Percentiles rank a stretch among this genome's conserved stretches.
Evolutionary conservation across 306 rosid genomes (phyloP).

Genomic region (Abrus precatorius): DNA sequence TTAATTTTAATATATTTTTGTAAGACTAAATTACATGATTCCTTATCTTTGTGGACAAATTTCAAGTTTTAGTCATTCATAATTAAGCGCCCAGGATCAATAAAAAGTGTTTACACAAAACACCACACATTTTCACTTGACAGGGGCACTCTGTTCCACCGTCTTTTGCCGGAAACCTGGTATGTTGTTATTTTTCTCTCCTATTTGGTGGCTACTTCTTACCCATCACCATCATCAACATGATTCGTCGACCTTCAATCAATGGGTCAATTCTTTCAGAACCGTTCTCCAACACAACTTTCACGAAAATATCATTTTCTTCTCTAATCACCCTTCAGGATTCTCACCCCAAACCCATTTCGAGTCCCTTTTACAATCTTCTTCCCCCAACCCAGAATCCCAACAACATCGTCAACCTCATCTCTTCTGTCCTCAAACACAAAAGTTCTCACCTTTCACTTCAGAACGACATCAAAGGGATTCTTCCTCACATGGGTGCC

Average conservation of each 20-base stretch:
- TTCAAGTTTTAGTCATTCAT: too few relatives aligned
- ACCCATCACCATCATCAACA: background rate
- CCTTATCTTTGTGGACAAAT: too few relatives aligned
- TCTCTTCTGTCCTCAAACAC: constrained; percentile 66
- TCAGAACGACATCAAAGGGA: constrained; percentile 59
- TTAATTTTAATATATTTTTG: too few relatives aligned
- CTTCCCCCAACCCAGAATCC: constrained; percentile 86
- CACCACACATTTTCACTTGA: background rate
- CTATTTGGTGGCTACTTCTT: constrained; percentile 14
- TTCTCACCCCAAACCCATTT: constrained; percentile 54
- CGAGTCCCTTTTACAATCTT: constrained; percentile 79
- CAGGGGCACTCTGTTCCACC: too few relatives aligned
- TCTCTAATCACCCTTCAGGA: constrained; percentile 57
- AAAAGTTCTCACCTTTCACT: constrained; percentile 54
- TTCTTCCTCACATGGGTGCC: constrained; percentile 75
- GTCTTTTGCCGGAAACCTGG: background rate
- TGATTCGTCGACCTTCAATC: constrained; percentile 65
- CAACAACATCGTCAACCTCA: constrained; percentile 74
- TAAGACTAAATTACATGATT: too few relatives aligned
- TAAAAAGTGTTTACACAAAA: too few relatives aligned
- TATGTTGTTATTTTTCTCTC: constrained; percentile 18
- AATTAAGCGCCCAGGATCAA: too few relatives aligned
- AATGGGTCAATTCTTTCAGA: background rate
- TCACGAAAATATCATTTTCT: constrained; percentile 49
- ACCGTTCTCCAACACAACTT: constrained; percentile 31